Conservation (phyloP, 441 rosid species). For the Aquilaria agallochum region DNA sequence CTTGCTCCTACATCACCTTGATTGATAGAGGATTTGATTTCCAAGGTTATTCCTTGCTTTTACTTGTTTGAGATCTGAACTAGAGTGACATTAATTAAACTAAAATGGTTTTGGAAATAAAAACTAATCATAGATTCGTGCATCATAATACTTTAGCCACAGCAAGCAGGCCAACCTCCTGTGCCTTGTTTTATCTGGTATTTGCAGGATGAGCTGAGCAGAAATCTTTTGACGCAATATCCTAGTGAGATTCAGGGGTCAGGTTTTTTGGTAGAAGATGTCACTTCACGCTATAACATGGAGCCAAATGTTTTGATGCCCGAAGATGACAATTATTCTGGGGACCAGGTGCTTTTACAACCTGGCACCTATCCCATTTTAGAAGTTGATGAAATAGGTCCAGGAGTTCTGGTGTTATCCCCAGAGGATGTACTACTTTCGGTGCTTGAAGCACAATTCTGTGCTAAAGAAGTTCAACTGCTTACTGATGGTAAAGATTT, state of each 20-base stretch:
- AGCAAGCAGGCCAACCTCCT: too few species aligned
- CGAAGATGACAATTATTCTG: conserved; percentile 48
- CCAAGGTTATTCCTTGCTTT: too few species aligned
- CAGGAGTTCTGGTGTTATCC: conserved; percentile 32
- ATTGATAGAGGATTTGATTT: too few species aligned
- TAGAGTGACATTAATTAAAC: too few species aligned
- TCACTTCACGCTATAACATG: conserved; percentile 38
- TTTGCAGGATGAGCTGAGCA: conserved; percentile 45
- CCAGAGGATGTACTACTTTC: conserved; percentile 44
- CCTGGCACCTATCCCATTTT: conserved; percentile 47
- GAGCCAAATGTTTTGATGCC: conserved; percentile 26
- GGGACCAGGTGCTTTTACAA: conserved; percentile 32
- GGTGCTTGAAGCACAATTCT: conserved; percentile 31
- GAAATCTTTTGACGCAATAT: conserved; percentile 25
- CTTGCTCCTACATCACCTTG: too few species aligned
- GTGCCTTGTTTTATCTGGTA: too few species aligned
- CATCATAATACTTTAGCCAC: too few species aligned
- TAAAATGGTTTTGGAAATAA: too few species aligned
- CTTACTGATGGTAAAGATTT: conserved; percentile 38
- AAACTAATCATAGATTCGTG: too few species aligned
- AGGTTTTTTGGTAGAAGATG: conserved; percentile 46
- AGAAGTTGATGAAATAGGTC: conserved; percentile 70
- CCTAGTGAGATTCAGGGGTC: conserved; percentile 38
- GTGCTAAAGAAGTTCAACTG: conserved; percentile 26
- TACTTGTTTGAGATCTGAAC: too few species aligned